Base-by-base conservation (phyloP, 2,329 filamentous ascomycete genomes). In the Plenodomus lindquistii region DNA sequence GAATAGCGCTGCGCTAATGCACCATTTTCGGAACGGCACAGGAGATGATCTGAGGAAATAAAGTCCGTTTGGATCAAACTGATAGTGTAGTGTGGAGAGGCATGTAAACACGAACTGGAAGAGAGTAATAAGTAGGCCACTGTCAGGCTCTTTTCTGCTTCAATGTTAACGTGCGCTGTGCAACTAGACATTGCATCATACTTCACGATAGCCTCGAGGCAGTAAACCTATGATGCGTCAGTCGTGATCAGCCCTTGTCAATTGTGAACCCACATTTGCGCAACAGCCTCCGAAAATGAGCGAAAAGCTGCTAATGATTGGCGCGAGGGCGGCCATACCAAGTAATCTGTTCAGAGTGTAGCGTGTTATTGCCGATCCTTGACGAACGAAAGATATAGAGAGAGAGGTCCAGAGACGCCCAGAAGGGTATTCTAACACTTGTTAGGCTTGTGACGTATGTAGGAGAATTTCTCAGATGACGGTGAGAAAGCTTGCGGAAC, bases 251-350 rank as follows among this genome's bases (percentile, higher is more conserved):
- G 35, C 10, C 22, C 11, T 16, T 27, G 19, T 2, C 29, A 21
- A 35, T 18, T 42, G 41, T 20, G 17, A 35, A 35, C 85, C 74
- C 77, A 92, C 92, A 80, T 96, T 96, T 29, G 90, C 91, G 75
- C 92, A 96, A 70, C 91, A 96, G 22, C 94, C 94, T 42, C 94
- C 94, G 72, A 99, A 97, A 50, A 99, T 97, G 58, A 97, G 81
- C 42, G 81, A 81, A 48, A 93, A 80, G 81, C 95, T 95, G 48
- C 73, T 71, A 9, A 69, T 62, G 31, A 75, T 62, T 17, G 71
- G 61, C 11, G 68, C 69, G 41, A 72, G 46, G 17, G 66, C 65
- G 42, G 67, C 68, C 68, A 72, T 72, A 41, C 22, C 44, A 37
- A 39, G 37, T 22, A n/a, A n/a, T 4, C 19, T 15, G 36, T 21